Evolutionary conservation across 140 eudicot genomes (phyloP).

Genomic region (Senecio squalidus): DNA sequence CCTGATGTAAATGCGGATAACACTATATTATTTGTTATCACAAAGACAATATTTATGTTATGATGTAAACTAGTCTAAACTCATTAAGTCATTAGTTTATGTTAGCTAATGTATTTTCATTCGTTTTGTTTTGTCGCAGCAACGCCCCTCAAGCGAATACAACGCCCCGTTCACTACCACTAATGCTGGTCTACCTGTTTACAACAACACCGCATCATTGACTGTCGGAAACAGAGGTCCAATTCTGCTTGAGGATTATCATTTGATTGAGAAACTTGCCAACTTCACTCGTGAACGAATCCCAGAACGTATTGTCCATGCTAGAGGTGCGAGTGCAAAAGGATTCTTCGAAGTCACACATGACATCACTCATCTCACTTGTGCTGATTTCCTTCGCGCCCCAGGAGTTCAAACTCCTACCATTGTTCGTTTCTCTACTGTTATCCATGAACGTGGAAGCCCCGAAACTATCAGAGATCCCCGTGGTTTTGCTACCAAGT

Average conservation of each 20-base stretch:
- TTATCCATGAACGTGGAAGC: conserved; percentile 96
- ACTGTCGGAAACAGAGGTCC: conserved; percentile 76
- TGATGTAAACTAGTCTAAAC: neutral
- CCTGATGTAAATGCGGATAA: conserved; percentile 29
- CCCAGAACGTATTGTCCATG: conserved; percentile 78
- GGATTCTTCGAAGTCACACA: conserved; percentile 99
- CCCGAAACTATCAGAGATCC: conserved; percentile 97
- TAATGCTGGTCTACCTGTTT: conserved; percentile 80
- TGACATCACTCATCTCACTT: conserved; percentile 78
- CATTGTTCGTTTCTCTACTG: conserved; percentile 93
- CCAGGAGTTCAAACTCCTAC: conserved; percentile 98
- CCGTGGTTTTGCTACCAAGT: conserved; percentile 91
- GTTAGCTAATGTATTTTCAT: neutral
- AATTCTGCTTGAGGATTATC: conserved; percentile 68
- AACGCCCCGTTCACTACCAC: conserved; percentile 75
- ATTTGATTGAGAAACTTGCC: conserved; percentile 61
- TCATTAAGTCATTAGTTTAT: neutral
- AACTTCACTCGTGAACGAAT: conserved; percentile 68
- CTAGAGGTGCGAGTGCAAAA: conserved; percentile 96
- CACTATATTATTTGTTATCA: conserved; percentile 15
- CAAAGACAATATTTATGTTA: neutral
- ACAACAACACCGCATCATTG: conserved; percentile 74
- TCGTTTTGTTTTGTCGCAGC: conserved; percentile 38
- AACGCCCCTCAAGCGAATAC: conserved; percentile 84
- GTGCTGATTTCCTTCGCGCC: conserved; percentile 93